phyloP scores from a whole-genome alignment of 768 basidiomycete genomes.

The Tricholoma sp. region DNA sequence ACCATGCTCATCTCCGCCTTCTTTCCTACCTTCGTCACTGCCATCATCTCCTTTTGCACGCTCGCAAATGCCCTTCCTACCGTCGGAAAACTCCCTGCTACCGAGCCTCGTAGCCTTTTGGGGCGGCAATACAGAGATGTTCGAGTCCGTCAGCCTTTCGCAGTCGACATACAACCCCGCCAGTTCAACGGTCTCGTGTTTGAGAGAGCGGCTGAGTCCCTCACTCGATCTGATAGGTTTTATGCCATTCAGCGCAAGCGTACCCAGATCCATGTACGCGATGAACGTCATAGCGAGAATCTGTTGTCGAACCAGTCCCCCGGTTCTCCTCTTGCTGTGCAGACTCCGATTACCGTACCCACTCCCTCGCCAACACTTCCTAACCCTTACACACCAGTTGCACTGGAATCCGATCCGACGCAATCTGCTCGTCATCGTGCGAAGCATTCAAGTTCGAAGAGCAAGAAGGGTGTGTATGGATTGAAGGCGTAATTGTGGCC shows the following conservation, averaged over 20 bases:
- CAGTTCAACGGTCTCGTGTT: background rate
- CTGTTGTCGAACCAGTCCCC: background rate
- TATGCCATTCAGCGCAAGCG: constrained; percentile 4
- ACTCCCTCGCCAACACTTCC: background rate
- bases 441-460: background rate
- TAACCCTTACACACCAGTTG: background rate
- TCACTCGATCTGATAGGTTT: constrained; percentile 7
- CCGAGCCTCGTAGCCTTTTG: constrained; percentile 17
- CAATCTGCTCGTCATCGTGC: background rate
- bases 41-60: constrained; percentile 33
- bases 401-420: background rate
- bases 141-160: constrained; percentile 7
- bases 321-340: background rate
- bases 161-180: background rate
- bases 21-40: constrained; percentile 14
- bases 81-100: constrained; percentile 20
- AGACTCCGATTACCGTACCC: background rate
- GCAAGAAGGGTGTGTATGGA: background rate
- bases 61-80: constrained; percentile 30
- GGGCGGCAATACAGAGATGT: constrained; percentile 13
- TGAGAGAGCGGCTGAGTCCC: background rate
- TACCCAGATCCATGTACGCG: background rate
- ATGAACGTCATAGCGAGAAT: background rate
- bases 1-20: constrained; percentile 28
- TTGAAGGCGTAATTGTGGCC: background rate